Conservation (phyloP, 495 filamentous ascomycete genomes). For the Hypoxylon lienhwacheense region DNA sequence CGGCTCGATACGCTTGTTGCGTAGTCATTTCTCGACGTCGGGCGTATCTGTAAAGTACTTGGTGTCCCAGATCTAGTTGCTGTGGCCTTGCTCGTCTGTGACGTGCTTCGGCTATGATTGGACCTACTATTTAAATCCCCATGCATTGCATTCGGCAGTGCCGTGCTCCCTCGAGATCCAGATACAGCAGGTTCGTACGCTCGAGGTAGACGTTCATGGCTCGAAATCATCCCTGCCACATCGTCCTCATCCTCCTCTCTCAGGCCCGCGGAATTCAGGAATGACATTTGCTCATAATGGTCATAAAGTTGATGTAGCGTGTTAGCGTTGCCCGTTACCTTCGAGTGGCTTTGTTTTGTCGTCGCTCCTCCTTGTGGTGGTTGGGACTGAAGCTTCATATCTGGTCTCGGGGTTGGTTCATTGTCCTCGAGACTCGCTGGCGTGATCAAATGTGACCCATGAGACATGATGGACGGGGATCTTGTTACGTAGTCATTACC, state of each 20-base stretch:
- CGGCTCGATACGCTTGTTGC: conserved; percentile 52
- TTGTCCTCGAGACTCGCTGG: conserved; percentile 7
- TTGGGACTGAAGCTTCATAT: conserved; percentile 32
- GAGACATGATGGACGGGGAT: conserved; percentile 48
- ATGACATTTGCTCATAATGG: conserved; percentile 56
- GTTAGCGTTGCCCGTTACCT: conserved; percentile 37
- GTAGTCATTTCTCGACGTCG: conserved; percentile 39
- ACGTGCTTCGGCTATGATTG: conserved; percentile 37
- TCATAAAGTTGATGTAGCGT: conserved; percentile 52
- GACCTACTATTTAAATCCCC: conserved; percentile 15
- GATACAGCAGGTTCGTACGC: conserved; percentile 17
- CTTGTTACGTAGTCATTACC: conserved; percentile 38
- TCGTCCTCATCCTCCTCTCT: conserved; percentile 38
- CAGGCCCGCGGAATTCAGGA: conserved; percentile 40
- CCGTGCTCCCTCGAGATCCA: conserved; percentile 30
- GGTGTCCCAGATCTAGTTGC: conserved; percentile 33
- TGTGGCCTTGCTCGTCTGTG: conserved; percentile 30
- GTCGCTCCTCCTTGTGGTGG: conserved; percentile 22
- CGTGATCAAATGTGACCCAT: conserved; percentile 33
- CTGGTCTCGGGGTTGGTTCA: conserved; percentile 25
- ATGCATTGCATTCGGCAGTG: conserved; percentile 16
- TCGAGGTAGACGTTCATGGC: conserved; percentile 11
- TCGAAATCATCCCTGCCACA: conserved; percentile 1
- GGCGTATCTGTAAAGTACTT: conserved; percentile 28
- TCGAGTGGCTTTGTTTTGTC: conserved; percentile 38